Evolutionary conservation across 768 basidiomycete species (phyloP).

Genomic region (Hortiboletus campestris): DNA sequence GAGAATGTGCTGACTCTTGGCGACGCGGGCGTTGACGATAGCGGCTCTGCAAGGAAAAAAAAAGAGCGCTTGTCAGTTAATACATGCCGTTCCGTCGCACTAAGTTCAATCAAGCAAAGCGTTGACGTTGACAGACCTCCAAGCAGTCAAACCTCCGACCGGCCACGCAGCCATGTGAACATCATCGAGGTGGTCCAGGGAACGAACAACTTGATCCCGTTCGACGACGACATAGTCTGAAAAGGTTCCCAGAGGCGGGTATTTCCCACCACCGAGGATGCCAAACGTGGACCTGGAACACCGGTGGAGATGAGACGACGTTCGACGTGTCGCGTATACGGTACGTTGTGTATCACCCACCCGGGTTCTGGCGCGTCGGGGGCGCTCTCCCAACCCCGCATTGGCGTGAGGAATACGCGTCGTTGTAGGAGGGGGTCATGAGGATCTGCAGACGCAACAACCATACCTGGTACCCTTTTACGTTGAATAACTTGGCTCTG

Average conservation of each 20-base stretch:
- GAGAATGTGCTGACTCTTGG: constrained; percentile 66
- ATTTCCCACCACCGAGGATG: constrained; percentile 58
- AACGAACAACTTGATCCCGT: constrained; percentile 61
- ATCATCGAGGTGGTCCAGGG: constrained; percentile 67
- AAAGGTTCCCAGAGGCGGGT: constrained; percentile 66
- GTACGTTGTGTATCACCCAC: constrained; percentile 37
- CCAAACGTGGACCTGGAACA: constrained; percentile 46
- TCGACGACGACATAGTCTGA: constrained; percentile 73
- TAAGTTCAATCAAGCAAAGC: neutral
- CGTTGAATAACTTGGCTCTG: neutral
- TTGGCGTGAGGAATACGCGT: constrained; percentile 75
- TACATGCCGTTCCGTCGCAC: neutral
- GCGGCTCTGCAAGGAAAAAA: constrained; percentile 47
- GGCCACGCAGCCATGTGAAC: constrained; percentile 77
- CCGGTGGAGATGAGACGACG: neutral
- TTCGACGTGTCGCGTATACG: neutral
- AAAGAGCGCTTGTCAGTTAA: neutral
- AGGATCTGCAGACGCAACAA: constrained; percentile 54
- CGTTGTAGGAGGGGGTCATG: constrained; percentile 56
- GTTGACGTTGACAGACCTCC: constrained; percentile 53
- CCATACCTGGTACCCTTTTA: constrained; percentile 45
- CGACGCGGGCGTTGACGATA: constrained; percentile 61
- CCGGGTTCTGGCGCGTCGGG: constrained; percentile 63
- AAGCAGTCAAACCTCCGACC: constrained; percentile 74
- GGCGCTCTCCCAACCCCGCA: constrained; percentile 70